These are phyloP conservation scores for Metschnikowia anglica DNA, from an alignment of 805 yeast species.

Conservation along the genomic window DNA sequence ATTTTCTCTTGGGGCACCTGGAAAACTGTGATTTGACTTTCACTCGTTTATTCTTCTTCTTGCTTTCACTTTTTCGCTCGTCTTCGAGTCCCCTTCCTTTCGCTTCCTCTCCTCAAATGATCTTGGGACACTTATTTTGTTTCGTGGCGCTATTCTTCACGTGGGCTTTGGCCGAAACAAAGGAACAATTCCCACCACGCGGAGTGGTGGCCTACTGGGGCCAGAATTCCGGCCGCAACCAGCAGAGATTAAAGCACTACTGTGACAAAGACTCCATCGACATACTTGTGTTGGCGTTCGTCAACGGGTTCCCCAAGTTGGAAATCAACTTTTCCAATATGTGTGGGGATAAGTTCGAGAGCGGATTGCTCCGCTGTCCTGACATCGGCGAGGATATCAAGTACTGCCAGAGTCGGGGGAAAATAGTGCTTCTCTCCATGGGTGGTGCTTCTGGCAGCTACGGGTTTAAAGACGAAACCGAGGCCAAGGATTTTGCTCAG, in stretches of 20 bases:
- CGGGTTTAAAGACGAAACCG: slow-evolving; percentile 49
- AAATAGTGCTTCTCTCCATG: slow-evolving; percentile 17
- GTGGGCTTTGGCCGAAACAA: background rate
- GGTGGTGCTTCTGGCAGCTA: slow-evolving; percentile 61
- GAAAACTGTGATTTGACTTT: no score
- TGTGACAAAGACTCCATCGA: slow-evolving; percentile 72
- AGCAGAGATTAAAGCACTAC: slow-evolving; percentile 45
- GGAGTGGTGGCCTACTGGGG: slow-evolving; percentile 88
- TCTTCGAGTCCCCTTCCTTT: no score
- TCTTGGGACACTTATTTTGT: no score
- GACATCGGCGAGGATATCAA: slow-evolving; percentile 17
- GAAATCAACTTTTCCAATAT: slow-evolving; percentile 55
- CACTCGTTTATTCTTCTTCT: no score
- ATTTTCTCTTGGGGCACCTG: no score
- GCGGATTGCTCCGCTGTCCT: slow-evolving; percentile 27
- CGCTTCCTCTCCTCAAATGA: no score
- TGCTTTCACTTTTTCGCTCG: no score
- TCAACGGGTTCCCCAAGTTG: slow-evolving; percentile 55
- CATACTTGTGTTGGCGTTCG: slow-evolving; percentile 68
- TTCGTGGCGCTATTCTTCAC: background rate
- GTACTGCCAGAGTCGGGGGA: slow-evolving; percentile 16
- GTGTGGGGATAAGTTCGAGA: slow-evolving; percentile 45
- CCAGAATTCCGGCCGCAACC: slow-evolving; percentile 59
- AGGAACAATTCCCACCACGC: no score
- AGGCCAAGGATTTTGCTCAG: slow-evolving; percentile 56